Evolutionary conservation across 805 yeast genomes (phyloP).

Genomic region (Pichia rugopelliculosa): DNA sequence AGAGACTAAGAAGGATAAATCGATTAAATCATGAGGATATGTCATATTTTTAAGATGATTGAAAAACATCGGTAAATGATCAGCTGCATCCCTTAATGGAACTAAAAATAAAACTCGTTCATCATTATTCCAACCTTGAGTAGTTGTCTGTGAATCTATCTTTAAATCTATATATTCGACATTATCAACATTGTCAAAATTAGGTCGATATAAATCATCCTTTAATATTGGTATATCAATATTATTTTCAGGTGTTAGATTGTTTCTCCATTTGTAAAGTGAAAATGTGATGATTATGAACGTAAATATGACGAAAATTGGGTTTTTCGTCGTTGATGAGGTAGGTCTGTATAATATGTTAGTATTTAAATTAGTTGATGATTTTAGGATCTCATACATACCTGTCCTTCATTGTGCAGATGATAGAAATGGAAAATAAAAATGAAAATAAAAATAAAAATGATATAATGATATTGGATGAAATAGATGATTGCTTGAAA

Average conservation of each 20-base stretch:
- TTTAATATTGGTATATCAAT: neutral
- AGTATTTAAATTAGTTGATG: too few relatives aligned
- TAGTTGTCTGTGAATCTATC: conserved; percentile 32
- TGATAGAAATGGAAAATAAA: too few relatives aligned
- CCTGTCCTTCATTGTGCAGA: too few relatives aligned
- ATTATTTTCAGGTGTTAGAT: neutral
- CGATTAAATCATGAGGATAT: conserved; percentile 50
- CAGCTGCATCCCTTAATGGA: conserved; percentile 53
- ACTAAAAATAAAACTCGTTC: conserved; percentile 50
- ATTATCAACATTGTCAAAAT: conserved; percentile 7
- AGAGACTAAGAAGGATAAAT: conserved; percentile 73
- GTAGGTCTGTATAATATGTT: neutral
- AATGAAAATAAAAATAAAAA: too few relatives aligned
- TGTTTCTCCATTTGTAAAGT: neutral
- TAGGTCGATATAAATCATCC: conserved; percentile 12
- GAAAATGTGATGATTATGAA: neutral
- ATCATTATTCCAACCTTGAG: conserved; percentile 47
- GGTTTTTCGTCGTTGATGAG: neutral
- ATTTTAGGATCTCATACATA: too few relatives aligned
- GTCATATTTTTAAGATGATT: conserved; percentile 49
- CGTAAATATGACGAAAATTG: neutral
- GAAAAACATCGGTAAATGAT: conserved; percentile 56
- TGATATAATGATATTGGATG: too few relatives aligned
- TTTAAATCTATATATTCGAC: conserved; percentile 31
- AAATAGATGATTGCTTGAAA: too few relatives aligned